Evolutionary conservation across 2,329 filamentous ascomycete genomes (phyloP).

Genomic region (Nemania sp.): DNA sequence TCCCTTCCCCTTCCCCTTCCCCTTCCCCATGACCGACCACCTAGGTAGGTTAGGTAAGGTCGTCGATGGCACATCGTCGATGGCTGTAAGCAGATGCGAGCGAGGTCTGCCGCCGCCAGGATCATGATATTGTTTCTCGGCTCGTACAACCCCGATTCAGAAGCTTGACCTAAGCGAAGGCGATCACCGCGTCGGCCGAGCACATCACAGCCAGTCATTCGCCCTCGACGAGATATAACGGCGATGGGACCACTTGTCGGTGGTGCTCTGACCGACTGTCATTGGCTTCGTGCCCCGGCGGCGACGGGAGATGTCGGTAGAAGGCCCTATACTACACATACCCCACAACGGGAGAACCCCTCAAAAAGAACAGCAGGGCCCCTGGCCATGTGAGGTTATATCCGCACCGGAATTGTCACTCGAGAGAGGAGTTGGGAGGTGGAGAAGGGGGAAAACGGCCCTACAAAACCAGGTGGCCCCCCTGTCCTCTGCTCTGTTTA

Average conservation of each 20-base stretch:
- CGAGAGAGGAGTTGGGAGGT: conserved; percentile 24
- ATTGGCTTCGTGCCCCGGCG: conserved; percentile 32
- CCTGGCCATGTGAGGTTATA: conserved; percentile 31
- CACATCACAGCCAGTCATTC: conserved; percentile 28
- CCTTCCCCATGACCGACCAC: too few relatives aligned
- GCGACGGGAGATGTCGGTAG: conserved; percentile 35
- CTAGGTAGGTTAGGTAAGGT: background rate
- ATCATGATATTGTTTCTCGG: conserved; percentile 29
- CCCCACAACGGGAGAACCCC: conserved; percentile 33
- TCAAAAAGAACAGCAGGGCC: conserved; percentile 26
- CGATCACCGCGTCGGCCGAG: conserved; percentile 29
- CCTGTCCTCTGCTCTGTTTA: conserved; percentile 32
- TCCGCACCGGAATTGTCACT: conserved; percentile 27
- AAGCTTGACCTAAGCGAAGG: conserved; percentile 32
- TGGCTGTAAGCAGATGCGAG: conserved; percentile 26
- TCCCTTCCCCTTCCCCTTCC: too few relatives aligned
- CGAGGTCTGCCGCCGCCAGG: conserved; percentile 25
- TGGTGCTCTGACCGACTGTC: conserved; percentile 27
- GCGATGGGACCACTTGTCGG: conserved; percentile 30
- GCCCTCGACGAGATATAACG: conserved; percentile 24
- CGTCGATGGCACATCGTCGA: background rate
- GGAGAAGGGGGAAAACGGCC: conserved; percentile 28
- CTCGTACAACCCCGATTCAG: conserved; percentile 27
- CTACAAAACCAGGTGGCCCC: conserved; percentile 37
- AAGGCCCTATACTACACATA: conserved; percentile 27